Evolutionary conservation across 129 eudicot species (phyloP).

Genomic region (Chrysanthemum seticuspe): DNA sequence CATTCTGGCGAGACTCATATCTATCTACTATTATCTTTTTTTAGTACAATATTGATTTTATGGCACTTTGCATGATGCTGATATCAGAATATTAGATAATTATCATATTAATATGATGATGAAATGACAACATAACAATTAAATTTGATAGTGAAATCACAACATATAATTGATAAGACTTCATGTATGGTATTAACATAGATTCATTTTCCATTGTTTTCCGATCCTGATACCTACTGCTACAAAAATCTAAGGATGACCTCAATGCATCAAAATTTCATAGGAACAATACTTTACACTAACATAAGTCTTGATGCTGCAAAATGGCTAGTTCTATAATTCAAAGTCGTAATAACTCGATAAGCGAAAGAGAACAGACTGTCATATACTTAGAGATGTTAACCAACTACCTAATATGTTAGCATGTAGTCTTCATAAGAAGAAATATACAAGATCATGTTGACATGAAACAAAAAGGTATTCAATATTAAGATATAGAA

Average conservation of each 20-base stretch:
- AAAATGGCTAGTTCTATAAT: not conserved
- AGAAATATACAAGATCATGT: not conserved
- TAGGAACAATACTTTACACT: not conserved
- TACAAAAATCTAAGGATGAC: not conserved
- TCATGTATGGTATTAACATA: not conserved
- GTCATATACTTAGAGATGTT: not conserved
- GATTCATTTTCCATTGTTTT: not conserved
- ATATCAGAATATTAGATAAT: not conserved
- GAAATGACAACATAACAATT: constrained; percentile 1
- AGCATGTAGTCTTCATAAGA: not conserved
- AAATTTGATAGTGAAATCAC: constrained; percentile 1
- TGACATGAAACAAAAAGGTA: not conserved
- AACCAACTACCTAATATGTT: constrained; percentile 27
- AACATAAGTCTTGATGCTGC: not conserved
- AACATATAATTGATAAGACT: constrained; percentile 14
- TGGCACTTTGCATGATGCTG: not conserved
- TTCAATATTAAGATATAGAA: not conserved
- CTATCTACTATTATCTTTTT: not conserved
- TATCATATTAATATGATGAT: not conserved
- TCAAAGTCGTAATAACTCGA: not conserved
- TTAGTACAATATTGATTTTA: not conserved
- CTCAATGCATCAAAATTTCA: not conserved
- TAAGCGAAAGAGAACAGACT: not conserved
- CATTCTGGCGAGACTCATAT: not conserved
- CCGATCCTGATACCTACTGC: not conserved